Evolutionary conservation across 1,284 basidiomycete species (phyloP).

Genomic region (Apiotrichum veenhuisii): DNA sequence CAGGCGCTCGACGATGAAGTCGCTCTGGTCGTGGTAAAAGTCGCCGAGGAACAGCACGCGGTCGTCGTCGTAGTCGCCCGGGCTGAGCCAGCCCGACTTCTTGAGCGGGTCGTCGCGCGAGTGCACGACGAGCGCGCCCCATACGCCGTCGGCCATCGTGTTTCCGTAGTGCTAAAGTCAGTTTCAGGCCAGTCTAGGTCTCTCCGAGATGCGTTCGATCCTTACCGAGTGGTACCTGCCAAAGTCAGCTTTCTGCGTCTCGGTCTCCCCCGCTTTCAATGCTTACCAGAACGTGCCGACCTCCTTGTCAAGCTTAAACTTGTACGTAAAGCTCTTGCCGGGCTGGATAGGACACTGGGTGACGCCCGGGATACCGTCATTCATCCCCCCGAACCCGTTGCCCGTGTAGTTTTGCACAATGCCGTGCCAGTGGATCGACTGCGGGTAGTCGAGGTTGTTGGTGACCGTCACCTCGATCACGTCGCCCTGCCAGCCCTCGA

Average conservation of each 20-base stretch:
- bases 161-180: too few species aligned
- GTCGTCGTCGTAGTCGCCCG: constrained; percentile 31
- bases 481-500: constrained; percentile 37
- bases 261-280: too few species aligned
- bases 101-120: constrained; percentile 26
- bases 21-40: constrained; percentile 28
- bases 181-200: constrained; percentile 34
- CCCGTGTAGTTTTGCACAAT: constrained; percentile 28
- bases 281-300: constrained; percentile 40
- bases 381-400: constrained; percentile 2
- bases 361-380: constrained; percentile 38
- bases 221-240: too few species aligned
- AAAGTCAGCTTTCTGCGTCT: constrained; percentile 25
- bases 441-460: constrained; percentile 26
- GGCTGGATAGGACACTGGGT: constrained; percentile 55
- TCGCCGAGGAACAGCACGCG: constrained; percentile 26
- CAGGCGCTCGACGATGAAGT: constrained; percentile 18
- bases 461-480: constrained; percentile 27
- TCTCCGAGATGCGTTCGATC: too few species aligned
- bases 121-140: constrained; percentile 31
- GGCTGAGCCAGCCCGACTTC: background rate
- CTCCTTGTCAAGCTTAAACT: constrained; percentile 27
- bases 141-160: constrained; percentile 36
- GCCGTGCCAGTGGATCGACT: constrained; percentile 38
- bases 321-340: constrained; percentile 54